Evolutionary conservation across 805 yeast genomes (phyloP).

Genomic region (Vanderwaltozyma yarrowii): DNA sequence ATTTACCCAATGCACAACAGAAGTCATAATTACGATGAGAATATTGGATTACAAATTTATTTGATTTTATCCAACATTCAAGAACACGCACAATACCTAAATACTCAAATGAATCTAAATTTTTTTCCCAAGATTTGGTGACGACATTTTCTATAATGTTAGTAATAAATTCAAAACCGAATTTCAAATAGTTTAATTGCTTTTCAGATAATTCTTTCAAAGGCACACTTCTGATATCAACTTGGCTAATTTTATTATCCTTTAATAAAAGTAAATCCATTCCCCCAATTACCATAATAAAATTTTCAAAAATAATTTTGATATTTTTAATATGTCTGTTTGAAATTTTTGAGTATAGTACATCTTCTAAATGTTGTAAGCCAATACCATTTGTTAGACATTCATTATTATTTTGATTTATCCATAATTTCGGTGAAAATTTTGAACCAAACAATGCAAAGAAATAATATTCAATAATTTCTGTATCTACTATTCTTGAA

Average conservation of each 20-base stretch:
- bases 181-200: slow-evolving; percentile 26
- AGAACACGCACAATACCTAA: slow-evolving; percentile 39
- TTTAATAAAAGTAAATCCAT: slow-evolving; percentile 13
- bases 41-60: slow-evolving; percentile 33
- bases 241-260: background rate
- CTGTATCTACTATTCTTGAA: slow-evolving; percentile 22
- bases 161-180: slow-evolving; percentile 33
- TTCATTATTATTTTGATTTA: slow-evolving; percentile 4
- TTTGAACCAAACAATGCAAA: slow-evolving; percentile 20
- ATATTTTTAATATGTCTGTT: slow-evolving; percentile 21
- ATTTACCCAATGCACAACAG: slow-evolving; percentile 21
- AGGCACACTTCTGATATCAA: slow-evolving; percentile 1
- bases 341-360: slow-evolving; percentile 16
- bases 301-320: slow-evolving; percentile 16
- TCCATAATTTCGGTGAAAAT: slow-evolving; percentile 19
- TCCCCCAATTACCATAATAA: slow-evolving; percentile 21
- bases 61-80: slow-evolving; percentile 47
- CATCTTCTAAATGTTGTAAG: slow-evolving; percentile 10
- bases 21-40: slow-evolving; percentile 27
- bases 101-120: slow-evolving; percentile 13
- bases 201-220: slow-evolving; percentile 6
- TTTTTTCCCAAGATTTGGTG: slow-evolving; percentile 20
- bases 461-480: slow-evolving; percentile 25
- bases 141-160: slow-evolving; percentile 27
- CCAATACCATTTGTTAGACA: slow-evolving; percentile 8